Conservation (phyloP, 148 eudicot species). For the Amaranthus cruentus region DNA sequence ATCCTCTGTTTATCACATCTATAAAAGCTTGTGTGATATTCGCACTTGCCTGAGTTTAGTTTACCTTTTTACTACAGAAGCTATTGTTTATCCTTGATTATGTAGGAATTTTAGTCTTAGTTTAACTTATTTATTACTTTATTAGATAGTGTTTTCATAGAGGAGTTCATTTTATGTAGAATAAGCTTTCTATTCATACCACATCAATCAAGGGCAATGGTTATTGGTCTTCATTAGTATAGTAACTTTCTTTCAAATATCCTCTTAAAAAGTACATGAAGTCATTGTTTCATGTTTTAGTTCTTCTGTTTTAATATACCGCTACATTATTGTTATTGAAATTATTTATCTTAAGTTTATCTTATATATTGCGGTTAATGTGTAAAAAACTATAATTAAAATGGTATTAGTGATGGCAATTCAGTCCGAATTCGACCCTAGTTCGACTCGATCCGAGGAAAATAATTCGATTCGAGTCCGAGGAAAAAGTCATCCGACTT, state of each 20-base stretch:
- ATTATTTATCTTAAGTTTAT: too few relatives aligned
- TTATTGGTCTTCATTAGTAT: conserved; percentile 7
- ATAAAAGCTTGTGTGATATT: conserved; percentile 11
- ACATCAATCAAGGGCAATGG: conserved; percentile 14
- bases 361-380: too few relatives aligned
- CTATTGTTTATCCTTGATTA: conserved; percentile 10
- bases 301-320: neutral
- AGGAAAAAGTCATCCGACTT: too few relatives aligned
- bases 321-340: too few relatives aligned
- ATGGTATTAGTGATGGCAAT: too few relatives aligned
- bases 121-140: conserved; percentile 15
- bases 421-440: too few relatives aligned
- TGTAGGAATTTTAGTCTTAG: conserved; percentile 26
- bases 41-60: conserved; percentile 1
- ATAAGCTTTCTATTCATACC: conserved; percentile 17
- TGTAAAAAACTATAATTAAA: too few relatives aligned
- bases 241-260: neutral
- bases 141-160: conserved; percentile 14
- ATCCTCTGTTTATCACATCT: conserved; percentile 11
- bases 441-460: too few relatives aligned
- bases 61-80: neutral
- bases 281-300: neutral
- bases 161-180: conserved; percentile 22
- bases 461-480: too few relatives aligned
- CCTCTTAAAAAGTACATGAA: neutral